These are phyloP conservation scores for Heimioporus punctisporus DNA, from an alignment of 1,284 basidiomycete genomes.

Conservation along the genomic window DNA sequence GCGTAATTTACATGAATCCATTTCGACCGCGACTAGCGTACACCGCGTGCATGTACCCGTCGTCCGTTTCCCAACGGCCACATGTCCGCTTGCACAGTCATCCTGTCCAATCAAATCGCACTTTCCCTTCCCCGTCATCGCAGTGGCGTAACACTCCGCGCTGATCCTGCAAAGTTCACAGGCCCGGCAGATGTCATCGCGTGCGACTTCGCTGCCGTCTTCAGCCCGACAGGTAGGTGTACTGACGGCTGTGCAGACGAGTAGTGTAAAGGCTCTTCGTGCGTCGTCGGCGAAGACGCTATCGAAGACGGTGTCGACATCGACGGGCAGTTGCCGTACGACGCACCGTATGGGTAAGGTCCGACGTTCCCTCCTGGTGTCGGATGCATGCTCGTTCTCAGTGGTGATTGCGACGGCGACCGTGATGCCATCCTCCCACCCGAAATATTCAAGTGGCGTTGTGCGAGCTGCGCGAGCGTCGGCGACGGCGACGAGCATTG, in stretches of 20 bases:
- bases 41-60: too few relatives aligned
- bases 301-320: slow-evolving; percentile 12
- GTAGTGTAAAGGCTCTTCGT: slow-evolving; percentile 13
- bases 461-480: slow-evolving; percentile 24
- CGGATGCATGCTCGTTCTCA: slow-evolving; percentile 20
- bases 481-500: slow-evolving; percentile 14
- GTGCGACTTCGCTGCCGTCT: too few relatives aligned
- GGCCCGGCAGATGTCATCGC: too few relatives aligned
- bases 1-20: not conserved
- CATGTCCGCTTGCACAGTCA: too few relatives aligned
- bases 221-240: slow-evolving; percentile 6
- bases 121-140: slow-evolving; percentile 15
- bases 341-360: slow-evolving; percentile 3
- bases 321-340: slow-evolving; percentile 14
- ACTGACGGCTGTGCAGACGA: slow-evolving; percentile 17
- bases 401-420: slow-evolving; percentile 34
- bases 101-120: too few relatives aligned
- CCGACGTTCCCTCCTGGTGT: slow-evolving; percentile 11
- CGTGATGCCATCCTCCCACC: slow-evolving; percentile 20
- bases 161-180: too few relatives aligned
- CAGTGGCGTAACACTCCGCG: slow-evolving; percentile 27
- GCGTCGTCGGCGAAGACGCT: slow-evolving; percentile 21
- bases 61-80: too few relatives aligned
- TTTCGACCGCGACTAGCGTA: too few relatives aligned
- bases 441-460: slow-evolving; percentile 22